A percentile compares a stretch with the other conserved stretches of the same genome.
These are phyloP conservation scores for Rubia peregrina DNA, from an alignment of 305 asterid genomes.

Conservation along the genomic window DNA sequence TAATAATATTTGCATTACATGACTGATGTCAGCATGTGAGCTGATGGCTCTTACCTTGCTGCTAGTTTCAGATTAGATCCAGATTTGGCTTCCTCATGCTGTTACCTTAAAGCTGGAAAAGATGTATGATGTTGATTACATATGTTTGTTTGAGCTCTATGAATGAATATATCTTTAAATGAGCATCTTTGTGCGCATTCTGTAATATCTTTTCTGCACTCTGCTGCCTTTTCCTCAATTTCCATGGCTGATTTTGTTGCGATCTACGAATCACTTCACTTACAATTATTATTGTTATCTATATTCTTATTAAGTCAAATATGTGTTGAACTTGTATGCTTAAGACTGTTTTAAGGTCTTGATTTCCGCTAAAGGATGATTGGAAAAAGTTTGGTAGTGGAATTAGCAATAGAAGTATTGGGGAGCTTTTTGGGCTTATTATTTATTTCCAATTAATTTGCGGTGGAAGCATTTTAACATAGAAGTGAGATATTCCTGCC, in stretches of 20 bases:
- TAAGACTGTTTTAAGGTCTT: neutral
- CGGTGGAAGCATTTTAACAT: neutral
- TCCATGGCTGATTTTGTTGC: neutral
- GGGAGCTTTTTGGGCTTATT: neutral
- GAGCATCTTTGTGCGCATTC: no score
- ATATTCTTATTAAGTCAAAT: neutral
- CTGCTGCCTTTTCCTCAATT: neutral
- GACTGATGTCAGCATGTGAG: neutral
- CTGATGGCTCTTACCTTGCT: neutral
- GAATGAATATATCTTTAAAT: neutral
- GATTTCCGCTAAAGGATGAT: neutral
- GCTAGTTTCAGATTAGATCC: neutral
- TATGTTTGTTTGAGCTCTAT: neutral
- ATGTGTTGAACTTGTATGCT: neutral
- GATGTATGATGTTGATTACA: neutral
- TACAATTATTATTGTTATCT: neutral
- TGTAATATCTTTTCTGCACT: neutral
- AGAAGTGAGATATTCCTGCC: neutral
- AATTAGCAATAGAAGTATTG: neutral
- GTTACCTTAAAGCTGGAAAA: neutral
- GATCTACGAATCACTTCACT: neutral
- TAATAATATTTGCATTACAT: neutral
- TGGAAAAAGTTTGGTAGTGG: neutral
- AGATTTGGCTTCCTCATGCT: slow-evolving; percentile 1
- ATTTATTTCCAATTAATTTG: neutral